Evolutionary conservation across 495 filamentous ascomycete genomes (phyloP).

Genomic region (Penicillium roqueforti): DNA sequence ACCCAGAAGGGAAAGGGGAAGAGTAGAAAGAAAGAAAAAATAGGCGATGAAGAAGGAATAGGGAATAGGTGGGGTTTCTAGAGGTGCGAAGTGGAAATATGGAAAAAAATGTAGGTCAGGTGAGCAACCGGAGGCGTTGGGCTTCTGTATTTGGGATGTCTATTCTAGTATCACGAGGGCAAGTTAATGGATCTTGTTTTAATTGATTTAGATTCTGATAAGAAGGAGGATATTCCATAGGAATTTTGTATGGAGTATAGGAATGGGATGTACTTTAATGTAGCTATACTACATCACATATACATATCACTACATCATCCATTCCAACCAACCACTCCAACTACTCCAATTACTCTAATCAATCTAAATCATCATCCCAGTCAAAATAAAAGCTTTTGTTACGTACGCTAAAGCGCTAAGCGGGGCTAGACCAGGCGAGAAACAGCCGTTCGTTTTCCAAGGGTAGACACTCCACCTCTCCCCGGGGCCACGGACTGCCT

Average conservation of each 20-base stretch:
- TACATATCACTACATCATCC: conserved; percentile 1
- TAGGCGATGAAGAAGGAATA: conserved; percentile 2
- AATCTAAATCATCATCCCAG: neutral
- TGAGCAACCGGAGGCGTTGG: conserved; percentile 1
- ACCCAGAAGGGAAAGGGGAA: conserved; percentile 1
- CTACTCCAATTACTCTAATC: neutral
- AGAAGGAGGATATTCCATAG: neutral
- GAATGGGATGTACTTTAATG: neutral
- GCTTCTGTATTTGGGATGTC: neutral
- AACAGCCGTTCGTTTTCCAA: neutral
- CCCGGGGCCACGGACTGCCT: too few species aligned
- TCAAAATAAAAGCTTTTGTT: conserved; percentile 1
- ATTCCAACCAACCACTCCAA: neutral
- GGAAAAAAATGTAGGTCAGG: conserved; percentile 3
- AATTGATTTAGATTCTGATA: neutral
- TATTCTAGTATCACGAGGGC: neutral
- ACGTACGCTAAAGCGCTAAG: conserved; percentile 4
- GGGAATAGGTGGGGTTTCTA: neutral
- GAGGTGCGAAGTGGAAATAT: neutral
- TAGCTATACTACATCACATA: too few species aligned
- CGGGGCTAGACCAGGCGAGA: conserved; percentile 4
- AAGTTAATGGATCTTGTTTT: neutral
- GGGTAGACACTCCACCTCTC: neutral
- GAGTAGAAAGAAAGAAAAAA: conserved; percentile 1
- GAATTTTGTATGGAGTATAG: too few species aligned